Evolutionary conservation across 495 filamentous ascomycete genomes (phyloP).

Genomic region (Hypoxylon perforatum): DNA sequence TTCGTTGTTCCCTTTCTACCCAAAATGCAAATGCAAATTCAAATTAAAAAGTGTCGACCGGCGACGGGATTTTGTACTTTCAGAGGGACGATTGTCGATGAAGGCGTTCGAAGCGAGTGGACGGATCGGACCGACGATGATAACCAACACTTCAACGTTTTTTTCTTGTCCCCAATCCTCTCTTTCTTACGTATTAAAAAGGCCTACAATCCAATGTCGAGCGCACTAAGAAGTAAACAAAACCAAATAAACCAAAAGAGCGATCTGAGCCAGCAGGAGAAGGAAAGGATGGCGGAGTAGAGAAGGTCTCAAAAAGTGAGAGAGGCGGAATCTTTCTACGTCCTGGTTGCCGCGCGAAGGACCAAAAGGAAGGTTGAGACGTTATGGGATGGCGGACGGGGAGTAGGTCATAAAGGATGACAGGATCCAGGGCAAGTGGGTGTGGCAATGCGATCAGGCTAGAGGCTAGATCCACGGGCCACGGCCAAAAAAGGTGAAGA

Average conservation of each 20-base stretch:
- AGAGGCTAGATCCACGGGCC: constrained; percentile 36
- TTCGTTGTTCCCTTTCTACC: constrained; percentile 35
- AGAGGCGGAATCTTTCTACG: constrained; percentile 47
- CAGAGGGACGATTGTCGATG: constrained; percentile 23
- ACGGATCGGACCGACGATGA: constrained; percentile 25
- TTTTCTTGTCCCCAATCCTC: constrained; percentile 21
- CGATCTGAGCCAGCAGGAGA: constrained; percentile 70
- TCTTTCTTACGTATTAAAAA: constrained; percentile 36
- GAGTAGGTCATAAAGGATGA: constrained; percentile 57
- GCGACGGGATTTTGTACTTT: constrained; percentile 54
- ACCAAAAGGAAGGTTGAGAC: constrained; percentile 41
- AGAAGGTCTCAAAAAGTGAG: constrained; percentile 45
- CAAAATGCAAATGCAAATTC: constrained; percentile 40
- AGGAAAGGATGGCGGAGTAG: constrained; percentile 55
- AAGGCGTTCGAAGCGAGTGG: constrained; percentile 36
- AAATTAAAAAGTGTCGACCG: constrained; percentile 65
- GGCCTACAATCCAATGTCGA: constrained; percentile 30
- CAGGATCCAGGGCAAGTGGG: constrained; percentile 32
- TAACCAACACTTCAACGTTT: constrained; percentile 26
- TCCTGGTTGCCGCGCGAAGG: constrained; percentile 48
- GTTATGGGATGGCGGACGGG: constrained; percentile 48
- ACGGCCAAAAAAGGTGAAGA: constrained; percentile 18
- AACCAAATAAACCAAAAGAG: constrained; percentile 57
- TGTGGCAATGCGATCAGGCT: constrained; percentile 39
- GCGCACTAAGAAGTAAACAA: constrained; percentile 44